Percentiles rank a stretch among this genome's conserved stretches.
Conservation (phyloP, 108 stramenopile species). For the Seminavis robusta region DNA sequence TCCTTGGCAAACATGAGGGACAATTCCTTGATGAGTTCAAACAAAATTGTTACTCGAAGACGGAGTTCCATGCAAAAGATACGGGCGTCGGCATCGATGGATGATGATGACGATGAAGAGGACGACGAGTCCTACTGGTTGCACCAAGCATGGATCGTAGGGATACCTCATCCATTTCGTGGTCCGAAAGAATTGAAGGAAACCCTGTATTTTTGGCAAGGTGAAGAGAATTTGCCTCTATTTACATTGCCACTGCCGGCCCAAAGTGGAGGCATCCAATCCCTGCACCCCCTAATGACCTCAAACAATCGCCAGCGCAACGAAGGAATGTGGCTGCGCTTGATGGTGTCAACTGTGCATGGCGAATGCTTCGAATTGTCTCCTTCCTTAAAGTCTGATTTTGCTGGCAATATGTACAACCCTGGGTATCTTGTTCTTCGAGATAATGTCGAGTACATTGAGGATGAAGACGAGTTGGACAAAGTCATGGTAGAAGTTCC, state of each 20-base stretch:
- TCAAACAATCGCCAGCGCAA: constrained; percentile 1
- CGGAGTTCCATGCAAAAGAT: too few species aligned
- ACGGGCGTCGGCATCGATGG: background rate
- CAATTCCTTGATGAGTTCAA: too few species aligned
- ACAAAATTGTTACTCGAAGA: too few species aligned
- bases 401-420: constrained; percentile 59
- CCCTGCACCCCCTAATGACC: constrained; percentile 4
- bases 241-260: constrained; percentile 12
- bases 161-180: constrained; percentile 26
- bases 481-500: constrained; percentile 2
- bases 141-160: constrained; percentile 20
- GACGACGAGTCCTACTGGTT: background rate
- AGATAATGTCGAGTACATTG: constrained; percentile 63
- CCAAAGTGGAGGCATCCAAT: constrained; percentile 26
- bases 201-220: constrained; percentile 40
- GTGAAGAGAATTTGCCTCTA: constrained; percentile 19
- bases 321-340: constrained; percentile 10
- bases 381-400: constrained; percentile 40
- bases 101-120: background rate
- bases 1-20: too few species aligned
- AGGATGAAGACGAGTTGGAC: constrained; percentile 62
- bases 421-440: constrained; percentile 52
- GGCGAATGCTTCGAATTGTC: constrained; percentile 31
- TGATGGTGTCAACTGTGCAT: constrained; percentile 18
- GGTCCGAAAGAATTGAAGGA: constrained; percentile 42